Evolutionary conservation across 192 early-diverging fungal genomes (phyloP).

Genomic region (Linnemannia schmuckeri): DNA sequence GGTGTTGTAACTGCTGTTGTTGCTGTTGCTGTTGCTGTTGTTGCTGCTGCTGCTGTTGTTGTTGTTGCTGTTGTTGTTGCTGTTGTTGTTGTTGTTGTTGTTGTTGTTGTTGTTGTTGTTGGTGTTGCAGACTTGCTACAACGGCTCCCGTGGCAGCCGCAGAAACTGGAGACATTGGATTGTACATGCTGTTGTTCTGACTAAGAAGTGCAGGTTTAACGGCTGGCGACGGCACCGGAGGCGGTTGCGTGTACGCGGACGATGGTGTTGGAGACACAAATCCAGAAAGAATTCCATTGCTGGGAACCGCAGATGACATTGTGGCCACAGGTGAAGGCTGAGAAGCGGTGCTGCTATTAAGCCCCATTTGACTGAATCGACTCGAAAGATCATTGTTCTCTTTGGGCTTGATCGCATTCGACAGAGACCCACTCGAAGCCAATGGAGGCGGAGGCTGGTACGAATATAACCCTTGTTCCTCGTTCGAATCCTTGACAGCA

Average conservation of each 20-base stretch:
- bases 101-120: slow-evolving; percentile 12
- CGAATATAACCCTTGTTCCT: not conserved
- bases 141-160: slow-evolving; percentile 41
- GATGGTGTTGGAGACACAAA: not conserved
- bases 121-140: slow-evolving; percentile 28
- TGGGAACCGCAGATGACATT: not conserved
- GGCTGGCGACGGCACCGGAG: slow-evolving; percentile 6
- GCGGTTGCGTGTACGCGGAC: not conserved
- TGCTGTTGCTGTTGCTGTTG: slow-evolving; percentile 4
- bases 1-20: not conserved
- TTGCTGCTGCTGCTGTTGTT: slow-evolving; percentile 17
- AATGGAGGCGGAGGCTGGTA: slow-evolving; percentile 41
- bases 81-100: slow-evolving; percentile 3
- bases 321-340: not conserved
- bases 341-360: not conserved
- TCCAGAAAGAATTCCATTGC: no score
- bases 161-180: slow-evolving; percentile 40
- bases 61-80: not conserved
- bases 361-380: slow-evolving; percentile 30
- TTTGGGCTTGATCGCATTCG: not conserved
- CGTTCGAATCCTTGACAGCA: slow-evolving; percentile 18
- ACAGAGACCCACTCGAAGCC: not conserved
- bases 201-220: not conserved
- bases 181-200: not conserved
- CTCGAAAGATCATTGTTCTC: slow-evolving; percentile 15